Base-by-base conservation (phyloP, 192 early-diverging fungal genomes). In the Coemansia reversa region DNA sequence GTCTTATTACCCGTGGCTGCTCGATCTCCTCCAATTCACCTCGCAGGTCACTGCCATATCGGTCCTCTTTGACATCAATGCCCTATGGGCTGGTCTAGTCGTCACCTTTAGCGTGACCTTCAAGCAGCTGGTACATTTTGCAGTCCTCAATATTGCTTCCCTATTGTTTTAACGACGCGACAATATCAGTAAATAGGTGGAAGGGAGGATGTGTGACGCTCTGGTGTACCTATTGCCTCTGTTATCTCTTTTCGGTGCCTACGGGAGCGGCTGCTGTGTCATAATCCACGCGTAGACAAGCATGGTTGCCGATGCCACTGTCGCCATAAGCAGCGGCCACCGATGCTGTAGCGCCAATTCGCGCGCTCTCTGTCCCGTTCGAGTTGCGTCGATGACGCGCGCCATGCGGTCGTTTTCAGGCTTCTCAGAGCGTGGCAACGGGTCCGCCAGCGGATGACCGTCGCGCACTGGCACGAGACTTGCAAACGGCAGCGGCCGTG, bases 1-100 rank as follows among this genome's bases (percentile, higher is more conserved):
- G 65, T 68, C 90, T 4, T 88, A 92, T n/a, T 88, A 91, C 51
- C 87, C 90, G 14, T 92, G 91, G 91, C 69, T 92, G 19, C 83
- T 96, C 29, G 92, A 86, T 69, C 75, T 87, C 24, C 76, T 94
- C 11, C 86, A 90, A 7, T 81, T 94, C 7, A 89, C 87, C 7
- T 92, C 90, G 20, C 91, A 93, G 62, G 71, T 87, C 0, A 87
- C 88, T 19, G 92, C 92, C 1, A 55, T 92, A 1, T 76, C 81
- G 18, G 79, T 76, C 45, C 66, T 81, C 25, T 73, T 81, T 47
- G 79, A 81, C 60, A 66, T 71, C 18, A 51, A 64, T 28, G 66
- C 66, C 1, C 18, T 72, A 29, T 76, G 79, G 72, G 65, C 74
- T n/a, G 57, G 69, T 0, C 70, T 76, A 51, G 70, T 76, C 1